Evolutionary conservation across 768 basidiomycete genomes (phyloP).

Genomic region (Wakefieldia striispora): DNA sequence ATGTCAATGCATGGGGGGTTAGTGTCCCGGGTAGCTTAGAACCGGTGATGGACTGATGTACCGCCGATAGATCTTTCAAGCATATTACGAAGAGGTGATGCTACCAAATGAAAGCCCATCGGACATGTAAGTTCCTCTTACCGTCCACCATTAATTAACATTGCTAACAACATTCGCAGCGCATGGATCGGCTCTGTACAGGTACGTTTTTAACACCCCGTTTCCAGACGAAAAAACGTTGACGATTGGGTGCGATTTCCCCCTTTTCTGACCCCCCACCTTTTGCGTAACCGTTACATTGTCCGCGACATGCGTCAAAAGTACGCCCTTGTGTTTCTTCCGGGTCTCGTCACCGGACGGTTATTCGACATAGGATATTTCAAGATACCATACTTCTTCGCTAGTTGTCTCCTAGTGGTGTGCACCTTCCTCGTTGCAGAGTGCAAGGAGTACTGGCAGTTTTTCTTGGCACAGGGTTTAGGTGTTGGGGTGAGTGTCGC

Average conservation of each 20-base stretch:
- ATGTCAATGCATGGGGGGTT: conserved; percentile 75
- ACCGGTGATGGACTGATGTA: neutral
- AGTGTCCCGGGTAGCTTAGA: conserved; percentile 25
- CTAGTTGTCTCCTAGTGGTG: conserved; percentile 49
- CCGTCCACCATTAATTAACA: neutral
- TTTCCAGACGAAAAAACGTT: neutral
- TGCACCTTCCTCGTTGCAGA: conserved; percentile 65
- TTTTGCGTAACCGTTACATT: too few relatives aligned
- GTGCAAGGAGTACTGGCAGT: conserved; percentile 76
- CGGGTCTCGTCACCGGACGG: conserved; percentile 62
- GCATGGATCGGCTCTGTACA: conserved; percentile 83
- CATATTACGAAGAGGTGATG: conserved; percentile 59
- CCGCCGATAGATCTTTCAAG: conserved; percentile 59
- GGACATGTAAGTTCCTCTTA: conserved; percentile 44
- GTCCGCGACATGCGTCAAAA: conserved; percentile 21
- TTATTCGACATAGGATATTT: conserved; percentile 75
- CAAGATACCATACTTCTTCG: conserved; percentile 45
- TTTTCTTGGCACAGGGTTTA: conserved; percentile 72
- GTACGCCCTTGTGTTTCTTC: conserved; percentile 64
- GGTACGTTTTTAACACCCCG: conserved; percentile 30
- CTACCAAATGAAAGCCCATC: conserved; percentile 54
- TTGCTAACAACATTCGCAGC: conserved; percentile 34
- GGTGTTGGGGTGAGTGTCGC: conserved; percentile 54
- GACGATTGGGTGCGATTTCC: neutral
- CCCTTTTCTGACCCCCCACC: too few relatives aligned